Evolutionary conservation across 2,329 filamentous ascomycete genomes (phyloP).

Genomic region (Diplocarpon rosae): DNA sequence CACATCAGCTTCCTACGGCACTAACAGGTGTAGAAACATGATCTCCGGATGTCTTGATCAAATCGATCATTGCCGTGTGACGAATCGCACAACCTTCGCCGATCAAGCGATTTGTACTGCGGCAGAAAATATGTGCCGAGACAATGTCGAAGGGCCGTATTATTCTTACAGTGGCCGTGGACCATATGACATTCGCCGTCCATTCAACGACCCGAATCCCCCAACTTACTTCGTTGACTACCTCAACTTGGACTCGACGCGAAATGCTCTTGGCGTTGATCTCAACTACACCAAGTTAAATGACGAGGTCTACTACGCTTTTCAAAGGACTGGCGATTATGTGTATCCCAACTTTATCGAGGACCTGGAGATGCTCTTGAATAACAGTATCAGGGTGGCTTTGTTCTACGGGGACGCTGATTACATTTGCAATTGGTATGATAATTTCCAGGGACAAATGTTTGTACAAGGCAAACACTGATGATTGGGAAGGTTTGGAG

Average conservation of each 20-base stretch:
- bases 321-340: constrained; percentile 43
- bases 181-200: constrained; percentile 41
- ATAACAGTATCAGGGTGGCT: constrained; percentile 38
- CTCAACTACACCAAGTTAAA: constrained; percentile 30
- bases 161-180: constrained; percentile 31
- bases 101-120: constrained; percentile 35
- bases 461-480: background rate
- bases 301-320: constrained; percentile 33
- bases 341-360: constrained; percentile 47
- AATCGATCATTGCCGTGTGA: constrained; percentile 35
- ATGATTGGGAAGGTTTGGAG: constrained; percentile 34
- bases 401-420: constrained; percentile 45
- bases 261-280: constrained; percentile 11
- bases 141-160: constrained; percentile 38
- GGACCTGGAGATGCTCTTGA: constrained; percentile 35
- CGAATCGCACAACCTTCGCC: constrained; percentile 32
- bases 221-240: constrained; percentile 36
- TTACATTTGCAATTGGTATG: constrained; percentile 19
- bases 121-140: constrained; percentile 42
- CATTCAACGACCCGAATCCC: constrained; percentile 39
- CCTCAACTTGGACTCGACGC: constrained; percentile 8
- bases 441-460: background rate
- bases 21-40: constrained; percentile 25
- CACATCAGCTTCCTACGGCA: background rate
- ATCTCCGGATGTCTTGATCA: constrained; percentile 31